Percentiles rank a stretch among this genome's conserved stretches.
These are phyloP conservation scores for Monilinia aucupariae DNA, from an alignment of 2,329 filamentous ascomycete genomes.

Conservation along the genomic window DNA sequence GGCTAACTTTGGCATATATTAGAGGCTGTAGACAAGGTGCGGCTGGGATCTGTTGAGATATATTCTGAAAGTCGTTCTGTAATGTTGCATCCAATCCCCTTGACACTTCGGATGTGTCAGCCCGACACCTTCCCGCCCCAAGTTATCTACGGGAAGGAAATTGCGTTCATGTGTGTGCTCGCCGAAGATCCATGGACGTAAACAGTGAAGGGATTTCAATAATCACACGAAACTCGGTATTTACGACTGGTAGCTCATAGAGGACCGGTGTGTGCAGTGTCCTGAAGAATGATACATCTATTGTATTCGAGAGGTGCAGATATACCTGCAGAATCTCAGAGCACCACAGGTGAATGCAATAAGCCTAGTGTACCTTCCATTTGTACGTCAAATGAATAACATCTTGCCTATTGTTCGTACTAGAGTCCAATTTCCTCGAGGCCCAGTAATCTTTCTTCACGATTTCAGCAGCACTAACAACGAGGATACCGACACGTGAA, in stretches of 20 bases:
- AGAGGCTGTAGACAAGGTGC: background rate
- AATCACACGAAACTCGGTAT: background rate
- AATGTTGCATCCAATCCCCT: background rate
- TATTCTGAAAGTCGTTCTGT: background rate
- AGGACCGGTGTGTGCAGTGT: background rate
- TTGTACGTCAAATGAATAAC: background rate
- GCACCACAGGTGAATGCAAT: background rate
- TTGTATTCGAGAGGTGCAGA: background rate
- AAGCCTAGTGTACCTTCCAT: background rate
- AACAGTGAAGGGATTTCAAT: background rate
- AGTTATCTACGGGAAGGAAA: background rate
- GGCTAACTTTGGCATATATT: background rate
- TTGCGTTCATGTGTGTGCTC: background rate
- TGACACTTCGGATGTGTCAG: background rate
- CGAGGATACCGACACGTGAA: conserved; percentile 1
- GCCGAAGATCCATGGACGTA: background rate
- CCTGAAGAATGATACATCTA: background rate
- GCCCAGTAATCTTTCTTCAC: background rate
- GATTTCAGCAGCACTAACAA: background rate
- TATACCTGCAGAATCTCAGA: background rate
- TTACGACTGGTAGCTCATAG: background rate
- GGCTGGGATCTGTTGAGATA: background rate
- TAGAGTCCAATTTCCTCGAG: background rate
- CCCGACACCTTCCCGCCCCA: background rate
- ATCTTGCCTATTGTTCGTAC: background rate